Base-by-base conservation (phyloP, 1,139 yeast species). In the Sugiyamaella paludigena region DNA sequence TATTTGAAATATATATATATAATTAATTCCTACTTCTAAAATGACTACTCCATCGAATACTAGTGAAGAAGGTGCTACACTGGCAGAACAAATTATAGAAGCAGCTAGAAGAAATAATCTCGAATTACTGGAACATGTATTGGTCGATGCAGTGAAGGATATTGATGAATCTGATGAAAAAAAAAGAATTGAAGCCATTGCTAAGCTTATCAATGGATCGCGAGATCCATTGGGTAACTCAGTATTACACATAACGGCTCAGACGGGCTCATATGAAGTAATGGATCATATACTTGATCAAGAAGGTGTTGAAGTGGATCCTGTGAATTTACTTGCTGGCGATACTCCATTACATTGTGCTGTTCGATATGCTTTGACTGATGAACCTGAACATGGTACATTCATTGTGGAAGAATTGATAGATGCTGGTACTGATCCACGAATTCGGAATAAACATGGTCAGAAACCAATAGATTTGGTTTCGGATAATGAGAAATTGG, bases 341-440 rank as follows among this genome's bases (percentile, higher is more conserved):
- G 91, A 87, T 56, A 88, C 98, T 1, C 98, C 98, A 9, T 76
- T 92, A 58, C 98, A 92, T 69, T 72, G 79, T 57, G 95, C 96
- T 2, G 96, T 84, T 10, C 79, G 79, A 57, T 89, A 86, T 63
- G 75, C 91, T 24, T 73, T 73, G 40, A 39, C 41, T 30, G 80
- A 79, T 12, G 97, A 92, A 63, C 86, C 92, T 0, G 97, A 87
- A 53, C 92, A 85, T 67, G 97, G 96, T 1, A 72, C 78, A 37
- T 89, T 84, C 60, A 76, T 92, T 40, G 73, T 83, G 7, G 95
- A 88, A 61, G 86, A 85, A 65, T 75, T 92, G 55, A 74, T 92
- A 52, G 97, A 91, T 61, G 96, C 95, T 32, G 98, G 98, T 1
- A 83, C 95, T 1, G 95, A 91, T 67, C 89, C 95, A 5, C 68